Conservation (phyloP, 2,329 filamentous ascomycete species). For the Neopestalotiopsis clavispora region DNA sequence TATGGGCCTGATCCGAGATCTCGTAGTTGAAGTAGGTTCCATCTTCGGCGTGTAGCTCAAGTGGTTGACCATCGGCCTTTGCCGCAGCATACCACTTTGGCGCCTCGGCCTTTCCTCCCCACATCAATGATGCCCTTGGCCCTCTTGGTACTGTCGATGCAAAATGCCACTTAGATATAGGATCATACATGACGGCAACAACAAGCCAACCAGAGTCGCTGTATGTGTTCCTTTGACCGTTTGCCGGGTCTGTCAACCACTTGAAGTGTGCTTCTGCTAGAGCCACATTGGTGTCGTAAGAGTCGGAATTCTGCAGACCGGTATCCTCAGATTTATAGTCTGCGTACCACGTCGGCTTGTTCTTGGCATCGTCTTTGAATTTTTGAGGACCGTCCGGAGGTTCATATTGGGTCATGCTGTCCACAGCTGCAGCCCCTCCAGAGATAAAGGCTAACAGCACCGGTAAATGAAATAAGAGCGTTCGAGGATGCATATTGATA, state of each 20-base stretch:
- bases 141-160: constrained; percentile 29
- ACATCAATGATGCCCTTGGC: constrained; percentile 22
- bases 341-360: constrained; percentile 14
- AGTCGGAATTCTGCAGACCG: constrained; percentile 9
- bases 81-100: constrained; percentile 11
- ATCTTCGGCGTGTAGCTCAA: constrained; percentile 12
- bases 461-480: too few relatives aligned
- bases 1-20: background rate
- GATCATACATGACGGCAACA: constrained; percentile 23
- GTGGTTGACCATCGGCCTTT: background rate
- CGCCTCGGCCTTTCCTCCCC: background rate
- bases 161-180: constrained; percentile 25
- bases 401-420: too few relatives aligned
- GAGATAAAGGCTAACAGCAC: too few relatives aligned
- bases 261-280: constrained; percentile 15
- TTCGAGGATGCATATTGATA: too few relatives aligned
- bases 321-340: constrained; percentile 10
- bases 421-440: too few relatives aligned
- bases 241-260: constrained; percentile 6
- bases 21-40: constrained; percentile 17
- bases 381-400: too few relatives aligned
- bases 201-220: constrained; percentile 14
- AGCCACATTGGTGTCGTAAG: constrained; percentile 14
- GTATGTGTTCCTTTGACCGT: background rate
- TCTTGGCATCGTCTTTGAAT: background rate